Percentiles rank a stretch among this genome's conserved stretches.
Evolutionary conservation across 2,329 filamentous ascomycete genomes (phyloP).

Genomic region (Pseudocercospora cruenta): DNA sequence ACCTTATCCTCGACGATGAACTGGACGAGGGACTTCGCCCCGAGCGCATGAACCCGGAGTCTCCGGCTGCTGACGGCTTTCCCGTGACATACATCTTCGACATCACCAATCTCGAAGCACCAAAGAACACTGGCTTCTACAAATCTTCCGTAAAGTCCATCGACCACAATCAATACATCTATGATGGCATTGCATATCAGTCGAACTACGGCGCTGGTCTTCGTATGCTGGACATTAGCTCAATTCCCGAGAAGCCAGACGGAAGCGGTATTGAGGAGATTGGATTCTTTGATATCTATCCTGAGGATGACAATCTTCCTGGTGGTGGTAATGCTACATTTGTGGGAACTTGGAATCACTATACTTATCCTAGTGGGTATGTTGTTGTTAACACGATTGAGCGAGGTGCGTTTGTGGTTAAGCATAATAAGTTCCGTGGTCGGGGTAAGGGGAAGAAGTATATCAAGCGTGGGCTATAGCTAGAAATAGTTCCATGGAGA

Average conservation of each 20-base stretch:
- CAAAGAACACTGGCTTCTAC: slow-evolving; percentile 47
- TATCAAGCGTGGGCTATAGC: slow-evolving; percentile 5
- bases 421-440: slow-evolving; percentile 33
- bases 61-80: slow-evolving; percentile 43
- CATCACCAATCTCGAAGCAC: slow-evolving; percentile 49
- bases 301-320: slow-evolving; percentile 50
- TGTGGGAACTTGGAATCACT: slow-evolving; percentile 44
- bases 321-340: slow-evolving; percentile 20
- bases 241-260: slow-evolving; percentile 47
- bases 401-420: slow-evolving; percentile 55
- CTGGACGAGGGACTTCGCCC: slow-evolving; percentile 55
- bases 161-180: slow-evolving; percentile 50
- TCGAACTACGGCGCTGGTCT: slow-evolving; percentile 44
- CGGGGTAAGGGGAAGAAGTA: slow-evolving; percentile 20
- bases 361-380: slow-evolving; percentile 55
- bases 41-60: slow-evolving; percentile 32
- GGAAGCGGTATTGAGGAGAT: slow-evolving; percentile 51
- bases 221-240: slow-evolving; percentile 41
- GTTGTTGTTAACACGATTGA: slow-evolving; percentile 59
- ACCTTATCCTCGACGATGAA: slow-evolving; percentile 59
- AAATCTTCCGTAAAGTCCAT: slow-evolving; percentile 41
- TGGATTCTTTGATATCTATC: slow-evolving; percentile 57
- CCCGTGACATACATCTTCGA: slow-evolving; percentile 59
- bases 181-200: slow-evolving; percentile 43
- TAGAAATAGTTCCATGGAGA: background rate